phyloP scores from a whole-genome alignment of 768 basidiomycete species.

The Pleurotus tuber-regium region DNA sequence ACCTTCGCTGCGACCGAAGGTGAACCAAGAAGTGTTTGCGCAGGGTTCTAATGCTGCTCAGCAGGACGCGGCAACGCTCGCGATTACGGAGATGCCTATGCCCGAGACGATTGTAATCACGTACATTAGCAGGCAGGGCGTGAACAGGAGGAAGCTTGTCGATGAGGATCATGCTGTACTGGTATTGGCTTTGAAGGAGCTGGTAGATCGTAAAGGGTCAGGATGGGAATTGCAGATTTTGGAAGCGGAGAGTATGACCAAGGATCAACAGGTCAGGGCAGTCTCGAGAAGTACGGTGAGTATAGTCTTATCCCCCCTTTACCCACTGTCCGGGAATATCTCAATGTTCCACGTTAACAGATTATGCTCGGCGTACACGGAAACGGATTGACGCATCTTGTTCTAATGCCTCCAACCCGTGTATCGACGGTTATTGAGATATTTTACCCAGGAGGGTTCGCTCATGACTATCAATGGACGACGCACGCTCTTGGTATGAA shows the following conservation, averaged over 20 bases:
- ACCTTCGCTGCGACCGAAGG: background rate
- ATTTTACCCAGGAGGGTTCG: conserved; percentile 78
- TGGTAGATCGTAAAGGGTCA: conserved; percentile 38
- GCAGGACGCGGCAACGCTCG: background rate
- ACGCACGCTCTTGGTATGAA: conserved; percentile 66
- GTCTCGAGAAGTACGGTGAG: conserved; percentile 70
- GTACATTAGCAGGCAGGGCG: conserved; percentile 70
- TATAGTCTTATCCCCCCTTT: conserved; percentile 11
- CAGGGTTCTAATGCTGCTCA: background rate
- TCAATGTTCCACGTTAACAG: conserved; percentile 36
- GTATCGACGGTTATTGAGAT: conserved; percentile 84
- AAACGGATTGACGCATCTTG: conserved; percentile 81
- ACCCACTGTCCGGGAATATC: background rate
- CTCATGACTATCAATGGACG: conserved; percentile 88
- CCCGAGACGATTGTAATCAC: conserved; percentile 61
- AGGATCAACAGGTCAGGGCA: conserved; percentile 72
- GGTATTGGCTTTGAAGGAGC: conserved; percentile 47
- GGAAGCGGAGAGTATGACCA: conserved; percentile 61
- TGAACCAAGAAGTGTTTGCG: background rate
- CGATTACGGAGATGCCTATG: conserved; percentile 31
- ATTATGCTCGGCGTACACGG: conserved; percentile 74
- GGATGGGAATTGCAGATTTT: conserved; percentile 63
- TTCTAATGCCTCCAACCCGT: conserved; percentile 77
- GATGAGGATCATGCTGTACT: conserved; percentile 54
- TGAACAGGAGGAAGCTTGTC: conserved; percentile 47